These are phyloP conservation scores for Citrullus colocynthis DNA, from an alignment of 306 rosid species.

Conservation along the genomic window DNA sequence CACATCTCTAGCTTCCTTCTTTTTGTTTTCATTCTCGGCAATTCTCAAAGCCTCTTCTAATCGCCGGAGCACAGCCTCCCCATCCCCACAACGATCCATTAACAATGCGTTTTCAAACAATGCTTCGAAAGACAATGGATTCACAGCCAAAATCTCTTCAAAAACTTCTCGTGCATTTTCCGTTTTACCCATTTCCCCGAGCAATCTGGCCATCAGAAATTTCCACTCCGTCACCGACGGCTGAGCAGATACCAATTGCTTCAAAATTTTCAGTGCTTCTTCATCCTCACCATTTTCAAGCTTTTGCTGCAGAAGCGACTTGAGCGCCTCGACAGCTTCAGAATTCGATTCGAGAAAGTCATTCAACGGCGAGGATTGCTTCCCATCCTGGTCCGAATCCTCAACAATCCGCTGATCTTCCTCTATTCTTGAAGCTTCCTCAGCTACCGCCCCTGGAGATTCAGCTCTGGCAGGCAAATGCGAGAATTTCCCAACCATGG, in stretches of 20 bases:
- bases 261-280: conserved; percentile 49
- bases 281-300: conserved; percentile 68
- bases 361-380: conserved; percentile 29
- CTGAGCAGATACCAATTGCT: conserved; percentile 39
- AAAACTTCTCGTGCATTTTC: conserved; percentile 42
- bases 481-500: conserved; percentile 29
- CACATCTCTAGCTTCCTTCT: conserved; percentile 68
- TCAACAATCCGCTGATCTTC: background rate
- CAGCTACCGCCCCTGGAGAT: conserved; percentile 18
- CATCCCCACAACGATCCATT: conserved; percentile 78
- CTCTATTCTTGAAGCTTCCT: conserved; percentile 15
- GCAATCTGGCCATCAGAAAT: conserved; percentile 48
- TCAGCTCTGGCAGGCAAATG: conserved; percentile 55
- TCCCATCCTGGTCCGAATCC: conserved; percentile 4
- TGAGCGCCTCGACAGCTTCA: conserved; percentile 50
- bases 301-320: conserved; percentile 64
- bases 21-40: conserved; percentile 47
- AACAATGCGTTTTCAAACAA: conserved; percentile 72
- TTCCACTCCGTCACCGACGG: conserved; percentile 69
- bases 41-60: conserved; percentile 54
- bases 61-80: conserved; percentile 44
- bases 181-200: conserved; percentile 34
- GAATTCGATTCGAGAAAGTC: conserved; percentile 44
- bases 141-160: conserved; percentile 38
- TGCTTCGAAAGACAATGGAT: conserved; percentile 67